Percentiles rank a stretch among this genome's conserved stretches.
Evolutionary conservation across 2,329 filamentous ascomycete genomes (phyloP).

Genomic region (Neonectria magnoliae): DNA sequence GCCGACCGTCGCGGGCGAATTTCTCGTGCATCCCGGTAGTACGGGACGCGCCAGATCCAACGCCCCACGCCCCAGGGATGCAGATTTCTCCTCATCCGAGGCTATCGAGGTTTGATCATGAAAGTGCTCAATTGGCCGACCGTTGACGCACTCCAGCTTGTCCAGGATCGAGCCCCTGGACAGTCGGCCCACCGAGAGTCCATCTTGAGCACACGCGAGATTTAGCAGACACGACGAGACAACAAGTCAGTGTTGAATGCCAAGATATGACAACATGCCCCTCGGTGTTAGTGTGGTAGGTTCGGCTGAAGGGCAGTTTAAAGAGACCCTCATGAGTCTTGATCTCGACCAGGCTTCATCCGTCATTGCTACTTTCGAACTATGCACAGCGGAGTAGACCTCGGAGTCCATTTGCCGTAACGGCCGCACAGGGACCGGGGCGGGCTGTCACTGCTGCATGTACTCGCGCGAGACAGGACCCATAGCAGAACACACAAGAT

Average conservation of each 20-base stretch:
- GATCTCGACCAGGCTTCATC: not conserved
- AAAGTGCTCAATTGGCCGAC: conserved; percentile 26
- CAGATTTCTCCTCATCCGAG: conserved; percentile 33
- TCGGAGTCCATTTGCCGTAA: not conserved
- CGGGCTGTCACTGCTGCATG: not conserved
- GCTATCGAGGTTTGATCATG: conserved; percentile 25
- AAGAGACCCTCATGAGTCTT: not conserved
- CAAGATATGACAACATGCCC: conserved; percentile 20
- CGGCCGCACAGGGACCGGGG: conserved; percentile 1
- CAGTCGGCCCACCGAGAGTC: not conserved
- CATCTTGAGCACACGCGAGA: conserved; percentile 26
- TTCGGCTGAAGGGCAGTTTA: conserved; percentile 1
- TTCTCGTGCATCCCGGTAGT: conserved; percentile 39
- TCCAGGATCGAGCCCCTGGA: conserved; percentile 5
- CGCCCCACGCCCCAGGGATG: conserved; percentile 29
- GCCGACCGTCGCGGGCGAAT: conserved; percentile 26
- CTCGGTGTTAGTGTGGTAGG: not conserved
- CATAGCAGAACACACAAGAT: conserved; percentile 17
- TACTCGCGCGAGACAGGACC: conserved; percentile 1
- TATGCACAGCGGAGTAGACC: not conserved
- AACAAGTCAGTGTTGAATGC: conserved; percentile 12
- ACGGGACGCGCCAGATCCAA: conserved; percentile 41
- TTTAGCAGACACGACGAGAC: conserved; percentile 26
- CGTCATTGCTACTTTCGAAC: not conserved
- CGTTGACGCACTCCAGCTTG: conserved; percentile 4